Evolutionary conservation across 805 yeast genomes (phyloP).

Genomic region (Kuraishia ogatae): DNA sequence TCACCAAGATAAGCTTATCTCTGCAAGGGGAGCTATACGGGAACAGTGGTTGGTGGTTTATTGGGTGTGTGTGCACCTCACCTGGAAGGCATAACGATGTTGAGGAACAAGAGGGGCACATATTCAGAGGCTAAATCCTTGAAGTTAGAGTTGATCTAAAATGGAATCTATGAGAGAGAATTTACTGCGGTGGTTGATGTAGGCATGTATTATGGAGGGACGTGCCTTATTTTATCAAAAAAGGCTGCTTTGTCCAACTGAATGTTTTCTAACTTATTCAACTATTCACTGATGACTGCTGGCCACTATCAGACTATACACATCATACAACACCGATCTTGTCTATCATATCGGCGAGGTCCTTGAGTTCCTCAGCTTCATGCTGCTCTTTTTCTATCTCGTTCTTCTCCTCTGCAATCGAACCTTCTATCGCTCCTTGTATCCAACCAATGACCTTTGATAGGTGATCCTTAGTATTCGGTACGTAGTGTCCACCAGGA

Average conservation of each 20-base stretch:
- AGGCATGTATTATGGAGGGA: too few relatives aligned
- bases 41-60: too few relatives aligned
- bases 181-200: too few relatives aligned
- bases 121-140: too few relatives aligned
- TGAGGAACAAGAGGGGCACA: too few relatives aligned
- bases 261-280: neutral
- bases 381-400: conserved; percentile 2
- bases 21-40: neutral
- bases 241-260: neutral
- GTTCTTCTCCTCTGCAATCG: conserved; percentile 4
- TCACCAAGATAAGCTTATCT: neutral
- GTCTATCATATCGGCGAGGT: conserved; percentile 1
- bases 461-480: conserved; percentile 56
- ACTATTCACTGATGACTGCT: neutral
- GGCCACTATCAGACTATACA: neutral
- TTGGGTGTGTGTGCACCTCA: too few relatives aligned
- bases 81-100: too few relatives aligned
- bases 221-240: too few relatives aligned
- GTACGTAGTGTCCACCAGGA: conserved; percentile 97
- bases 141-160: too few relatives aligned
- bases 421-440: conserved; percentile 10
- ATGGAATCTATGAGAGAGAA: too few relatives aligned
- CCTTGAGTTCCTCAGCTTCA: conserved; percentile 3
- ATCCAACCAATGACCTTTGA: conserved; percentile 26
- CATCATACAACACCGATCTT: conserved; percentile 3